Evolutionary conservation across 2,329 filamentous ascomycete genomes (phyloP), one percentile per base, ranked within the genome.

Genomic region (Chaetomium strumarium): DNA sequence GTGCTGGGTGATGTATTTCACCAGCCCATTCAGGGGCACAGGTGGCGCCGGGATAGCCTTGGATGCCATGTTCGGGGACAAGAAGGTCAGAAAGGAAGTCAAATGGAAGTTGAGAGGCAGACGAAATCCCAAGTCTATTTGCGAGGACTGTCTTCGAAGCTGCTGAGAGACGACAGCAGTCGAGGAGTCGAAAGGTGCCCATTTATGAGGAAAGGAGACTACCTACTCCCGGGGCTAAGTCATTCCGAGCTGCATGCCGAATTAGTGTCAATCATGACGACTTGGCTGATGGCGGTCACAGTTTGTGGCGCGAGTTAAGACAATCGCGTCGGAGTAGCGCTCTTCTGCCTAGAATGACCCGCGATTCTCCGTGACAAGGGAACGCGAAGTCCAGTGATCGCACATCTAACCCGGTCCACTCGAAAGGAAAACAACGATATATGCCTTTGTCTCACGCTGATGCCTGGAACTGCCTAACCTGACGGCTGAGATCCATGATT

Each of bases 1-100:
- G 56, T 84, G 72, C 51, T 75, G 69, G 12, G 74, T 70, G 52
- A 88, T 73, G 66, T 87, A 79, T 51, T 64, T 70, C 37, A 68
- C 70, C 62, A 81, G 65, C 61, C 72, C 71, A 57, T 63, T 56
- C 44, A 74, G 73, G 53, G 72, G 66, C 55, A 67, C 75, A 14
- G 78, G 77, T 46, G 80, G 62, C 59, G 71, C 56, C 2, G 76
- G 75, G 40, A 77, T 69, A 24, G 66, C 55, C 14, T 64, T 61
- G 50, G 68, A 59, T 44, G 65, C 62, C 72, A 75, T 75, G 48
- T 51, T 60, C 3, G n/a, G 41, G 41, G 33, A 34, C 10, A 34
- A 34, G 33, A 34, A 14, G 4, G 11, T 12, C 33, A 14, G 9
- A 34, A 34, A 10, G 9, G 9, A 14, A 34, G 14, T 34, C 33